Evolutionary conservation across 352 stramenopile genomes (phyloP).

Genomic region (Pythium brassicae): DNA sequence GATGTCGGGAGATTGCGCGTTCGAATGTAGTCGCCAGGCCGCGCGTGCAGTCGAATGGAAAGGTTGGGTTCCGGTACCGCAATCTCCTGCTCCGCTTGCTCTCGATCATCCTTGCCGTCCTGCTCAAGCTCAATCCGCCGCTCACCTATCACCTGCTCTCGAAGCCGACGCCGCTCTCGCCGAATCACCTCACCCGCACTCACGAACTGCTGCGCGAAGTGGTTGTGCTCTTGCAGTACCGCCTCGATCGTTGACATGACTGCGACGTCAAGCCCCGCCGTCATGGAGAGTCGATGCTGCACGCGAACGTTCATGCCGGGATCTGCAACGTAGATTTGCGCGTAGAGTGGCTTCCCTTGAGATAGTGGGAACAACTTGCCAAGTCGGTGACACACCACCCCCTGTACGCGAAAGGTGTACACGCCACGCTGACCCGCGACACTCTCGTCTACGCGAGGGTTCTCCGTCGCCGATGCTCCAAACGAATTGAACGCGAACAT

Average conservation of each 20-base stretch:
- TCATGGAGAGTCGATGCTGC: neutral
- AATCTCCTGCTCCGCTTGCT: neutral
- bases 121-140: neutral
- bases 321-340: neutral
- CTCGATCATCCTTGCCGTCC: neutral
- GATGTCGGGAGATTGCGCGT: too few species aligned
- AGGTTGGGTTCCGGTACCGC: neutral
- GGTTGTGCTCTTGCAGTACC: neutral
- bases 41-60: neutral
- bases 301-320: neutral
- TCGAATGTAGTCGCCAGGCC: neutral
- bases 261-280: neutral
- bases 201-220: neutral
- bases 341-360: neutral
- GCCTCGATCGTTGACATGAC: neutral
- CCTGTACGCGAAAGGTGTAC: neutral
- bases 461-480: neutral
- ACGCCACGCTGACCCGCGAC: neutral
- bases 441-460: neutral
- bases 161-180: neutral
- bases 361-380: neutral
- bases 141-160: neutral
- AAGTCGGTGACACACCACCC: neutral
- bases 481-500: neutral
- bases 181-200: neutral